Base-by-base conservation (phyloP, 805 yeast species). In the Saccharomycopsis sp. region DNA sequence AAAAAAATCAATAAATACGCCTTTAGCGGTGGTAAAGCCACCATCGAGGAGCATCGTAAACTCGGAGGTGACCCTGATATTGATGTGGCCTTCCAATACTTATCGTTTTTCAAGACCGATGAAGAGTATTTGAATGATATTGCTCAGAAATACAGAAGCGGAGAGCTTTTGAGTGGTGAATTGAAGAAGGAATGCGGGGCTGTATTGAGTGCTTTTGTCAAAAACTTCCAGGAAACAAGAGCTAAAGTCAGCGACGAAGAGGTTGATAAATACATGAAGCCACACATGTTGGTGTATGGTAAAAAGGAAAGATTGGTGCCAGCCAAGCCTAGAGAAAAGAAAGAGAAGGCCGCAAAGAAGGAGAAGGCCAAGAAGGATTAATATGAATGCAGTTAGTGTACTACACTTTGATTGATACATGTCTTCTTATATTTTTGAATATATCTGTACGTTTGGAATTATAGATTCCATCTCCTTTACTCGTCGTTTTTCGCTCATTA, bases 1-100 rank as follows among this genome's bases (percentile, higher is more conserved):
- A 94, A 90, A 79, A 94, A 94, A 73, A 86, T 94, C 71, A 94
- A 94, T 77, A 94, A 91, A 73, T 87, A 90, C 70, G 99, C 97
- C 5, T 94, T 94, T 73, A 86, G 96, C 55, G 99, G 99, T 63
- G 99, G 99, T 63, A 81, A 84, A 70, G 87, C 81, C 47, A 80
- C 95, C 2, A 74, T 87, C 52, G 99, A 94, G 71, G 96, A 90
- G 66, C 99, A 94, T 75, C 84, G 97, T 72, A 77, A 77, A 71
- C 76, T 77, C 57, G 99, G 99, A 57, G 99, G 98, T 67, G 79
- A 94, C 69, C 95, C 97, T 52, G 97, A 92, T 63, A 86, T 91
- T 40, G 99, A 94, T 71, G 97, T 94, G 57, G 89, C 99, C 1
- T 94, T 77, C 75, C 98, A 94, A 74, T 94, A 94, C 70, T 75